Base-by-base conservation (phyloP, 805 yeast species). In the Metschnikowia rubicola region DNA sequence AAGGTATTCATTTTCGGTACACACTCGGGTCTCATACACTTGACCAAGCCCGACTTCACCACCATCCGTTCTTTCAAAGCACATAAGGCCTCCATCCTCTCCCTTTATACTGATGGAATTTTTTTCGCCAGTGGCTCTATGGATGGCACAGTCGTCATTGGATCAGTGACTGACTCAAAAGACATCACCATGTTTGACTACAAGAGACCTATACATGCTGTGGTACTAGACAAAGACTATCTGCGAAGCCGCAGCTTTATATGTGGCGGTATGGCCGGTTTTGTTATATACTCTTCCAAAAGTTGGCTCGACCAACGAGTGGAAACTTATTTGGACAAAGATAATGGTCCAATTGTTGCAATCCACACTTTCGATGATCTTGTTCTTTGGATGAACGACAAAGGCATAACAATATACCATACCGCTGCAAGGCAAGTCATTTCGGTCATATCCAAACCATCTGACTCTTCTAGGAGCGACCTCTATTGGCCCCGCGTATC, bases 181-280 rank as follows among this genome's bases (percentile, higher is more conserved):
- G 94, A 86, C 55, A 79, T 86, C 2, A 71, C 77, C 0, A 90
- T 89, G 2, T 84, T 79, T 55, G 96, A 91, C 64, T 87, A 90
- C 64, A 84, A 86, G 56, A 71, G 97, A 29, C 97, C 98, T 0
- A 78, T 94, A 0, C 95, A 90, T 60, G 83, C 96, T 0, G 95
- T 92, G 3, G 87, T 89, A 0, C 64, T 94, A 6, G 94, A 87
- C 55, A 80, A 81, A 10, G 79, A 83, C 47, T 94, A 88, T 62
- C 64, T 62, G 35, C 74, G 73, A 9, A 74, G 83, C 0, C 78
- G 80, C 46, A 74, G 84, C 9, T 92, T 90, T 56, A 73, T 89
- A 0, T 83, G 91, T 30, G 97, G 98, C 3, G 97, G 97, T 0
- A 89, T 84, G 68, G 84, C 90, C 8, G 97, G 97, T 0, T 81